These are phyloP conservation scores for Fagopyrum esculentum DNA, from an alignment of 148 eudicot genomes.

Conservation along the genomic window DNA sequence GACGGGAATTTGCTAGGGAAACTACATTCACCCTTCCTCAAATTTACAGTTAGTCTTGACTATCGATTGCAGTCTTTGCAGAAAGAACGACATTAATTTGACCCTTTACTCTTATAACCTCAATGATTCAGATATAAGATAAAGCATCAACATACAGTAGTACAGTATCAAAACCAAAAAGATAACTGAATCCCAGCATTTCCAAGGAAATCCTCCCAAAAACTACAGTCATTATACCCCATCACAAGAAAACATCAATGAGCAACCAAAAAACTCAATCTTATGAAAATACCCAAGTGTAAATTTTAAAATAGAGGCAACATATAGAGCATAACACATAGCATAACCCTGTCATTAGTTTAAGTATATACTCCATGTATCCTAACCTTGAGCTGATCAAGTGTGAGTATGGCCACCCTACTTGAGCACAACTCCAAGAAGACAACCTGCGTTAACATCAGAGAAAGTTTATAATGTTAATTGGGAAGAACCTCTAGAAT, in stretches of 20 bases:
- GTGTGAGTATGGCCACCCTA: constrained; percentile 72
- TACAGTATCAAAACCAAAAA: neutral
- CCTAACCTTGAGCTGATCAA: constrained; percentile 62
- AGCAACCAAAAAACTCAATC: neutral
- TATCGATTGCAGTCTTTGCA: neutral
- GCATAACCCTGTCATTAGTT: neutral
- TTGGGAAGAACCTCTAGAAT: constrained; percentile 6
- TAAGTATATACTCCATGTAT: constrained; percentile 5
- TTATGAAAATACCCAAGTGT: neutral
- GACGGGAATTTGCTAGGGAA: neutral
- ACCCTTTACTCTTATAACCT: neutral
- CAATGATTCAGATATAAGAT: neutral
- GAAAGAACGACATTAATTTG: neutral
- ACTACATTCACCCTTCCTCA: constrained; percentile 9
- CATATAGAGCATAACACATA: neutral
- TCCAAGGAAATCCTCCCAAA: neutral
- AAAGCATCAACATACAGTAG: neutral
- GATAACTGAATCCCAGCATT: neutral
- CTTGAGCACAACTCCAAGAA: constrained; percentile 88
- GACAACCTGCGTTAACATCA: constrained; percentile 50
- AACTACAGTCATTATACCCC: neutral
- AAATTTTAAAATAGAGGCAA: neutral
- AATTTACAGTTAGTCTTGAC: neutral
- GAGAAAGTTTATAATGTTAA: neutral
- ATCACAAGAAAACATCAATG: neutral